Evolutionary conservation across 2,329 filamentous ascomycete genomes (phyloP).

Genomic region (Diplodia sapinea): DNA sequence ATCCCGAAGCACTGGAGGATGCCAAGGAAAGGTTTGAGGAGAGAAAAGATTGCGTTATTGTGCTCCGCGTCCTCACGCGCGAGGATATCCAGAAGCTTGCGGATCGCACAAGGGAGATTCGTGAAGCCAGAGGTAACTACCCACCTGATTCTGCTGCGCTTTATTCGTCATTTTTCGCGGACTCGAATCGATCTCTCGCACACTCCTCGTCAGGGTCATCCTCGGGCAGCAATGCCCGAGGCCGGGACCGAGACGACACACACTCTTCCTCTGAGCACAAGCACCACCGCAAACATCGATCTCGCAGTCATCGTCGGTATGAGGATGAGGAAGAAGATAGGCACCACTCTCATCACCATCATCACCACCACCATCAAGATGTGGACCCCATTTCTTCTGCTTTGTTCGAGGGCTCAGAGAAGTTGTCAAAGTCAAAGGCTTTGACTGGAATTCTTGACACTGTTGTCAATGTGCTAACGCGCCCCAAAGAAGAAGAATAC

Average conservation of each 20-base stretch:
- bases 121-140: slow-evolving; percentile 61
- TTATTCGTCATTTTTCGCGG: slow-evolving; percentile 15
- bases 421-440: slow-evolving; percentile 5
- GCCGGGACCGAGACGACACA: slow-evolving; percentile 1
- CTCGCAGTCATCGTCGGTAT: slow-evolving; percentile 8
- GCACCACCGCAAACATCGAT: slow-evolving; percentile 16
- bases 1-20: slow-evolving; percentile 81
- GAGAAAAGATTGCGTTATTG: slow-evolving; percentile 91
- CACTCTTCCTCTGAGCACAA: slow-evolving; percentile 12
- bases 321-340: slow-evolving; percentile 3
- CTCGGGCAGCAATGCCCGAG: slow-evolving; percentile 3
- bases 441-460: slow-evolving; percentile 18
- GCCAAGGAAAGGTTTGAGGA: slow-evolving; percentile 93
- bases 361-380: slow-evolving; percentile 2
- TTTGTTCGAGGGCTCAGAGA: slow-evolving; percentile 15
- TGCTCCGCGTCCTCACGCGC: slow-evolving; percentile 82
- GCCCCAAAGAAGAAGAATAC: slow-evolving; percentile 30
- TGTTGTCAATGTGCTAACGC: slow-evolving; percentile 28
- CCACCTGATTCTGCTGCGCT: slow-evolving; percentile 28
- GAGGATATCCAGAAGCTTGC: slow-evolving; percentile 91
- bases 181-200: slow-evolving; percentile 4
- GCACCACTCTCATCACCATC: slow-evolving; percentile 4
- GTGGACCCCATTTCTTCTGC: slow-evolving; percentile 12
- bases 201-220: slow-evolving; percentile 21
- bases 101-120: slow-evolving; percentile 77